Conservation (phyloP, 169 alveolate genomes). For the Pseudocohnilembus persalinus region DNA sequence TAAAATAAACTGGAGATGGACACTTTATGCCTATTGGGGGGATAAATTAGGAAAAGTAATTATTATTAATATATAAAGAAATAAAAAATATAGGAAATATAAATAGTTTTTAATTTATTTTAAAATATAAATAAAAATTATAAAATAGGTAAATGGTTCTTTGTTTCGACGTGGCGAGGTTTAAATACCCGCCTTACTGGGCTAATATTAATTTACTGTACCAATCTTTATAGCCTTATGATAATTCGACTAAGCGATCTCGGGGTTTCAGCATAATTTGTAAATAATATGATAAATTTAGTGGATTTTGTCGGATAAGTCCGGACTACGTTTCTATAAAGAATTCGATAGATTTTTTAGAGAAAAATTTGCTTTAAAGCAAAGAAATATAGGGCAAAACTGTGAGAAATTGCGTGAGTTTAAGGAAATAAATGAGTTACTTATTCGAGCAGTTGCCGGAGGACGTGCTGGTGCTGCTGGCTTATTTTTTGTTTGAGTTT, state of each 20-base stretch:
- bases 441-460: background rate
- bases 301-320: conserved; percentile 16
- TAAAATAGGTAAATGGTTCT: conserved; percentile 4
- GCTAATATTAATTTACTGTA: conserved; percentile 36
- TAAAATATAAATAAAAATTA: too few relatives aligned
- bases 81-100: too few relatives aligned
- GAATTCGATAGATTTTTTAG: background rate
- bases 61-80: too few relatives aligned
- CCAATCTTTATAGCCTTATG: conserved; percentile 45
- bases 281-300: conserved; percentile 13
- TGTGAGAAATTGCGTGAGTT: too few relatives aligned
- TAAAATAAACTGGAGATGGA: conserved; percentile 65
- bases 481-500: background rate
- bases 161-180: conserved; percentile 54
- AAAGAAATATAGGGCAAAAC: too few relatives aligned
- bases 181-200: conserved; percentile 76
- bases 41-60: conserved; percentile 27
- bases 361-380: background rate
- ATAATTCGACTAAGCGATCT: conserved; percentile 46
- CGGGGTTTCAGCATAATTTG: conserved; percentile 59
- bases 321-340: conserved; percentile 3
- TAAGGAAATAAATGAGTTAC: too few relatives aligned
- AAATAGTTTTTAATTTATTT: conserved; percentile 25
- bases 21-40: conserved; percentile 74
- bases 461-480: background rate